phyloP scores from a whole-genome alignment of 1,139 yeast species.

The Geotrichum australiense region DNA sequence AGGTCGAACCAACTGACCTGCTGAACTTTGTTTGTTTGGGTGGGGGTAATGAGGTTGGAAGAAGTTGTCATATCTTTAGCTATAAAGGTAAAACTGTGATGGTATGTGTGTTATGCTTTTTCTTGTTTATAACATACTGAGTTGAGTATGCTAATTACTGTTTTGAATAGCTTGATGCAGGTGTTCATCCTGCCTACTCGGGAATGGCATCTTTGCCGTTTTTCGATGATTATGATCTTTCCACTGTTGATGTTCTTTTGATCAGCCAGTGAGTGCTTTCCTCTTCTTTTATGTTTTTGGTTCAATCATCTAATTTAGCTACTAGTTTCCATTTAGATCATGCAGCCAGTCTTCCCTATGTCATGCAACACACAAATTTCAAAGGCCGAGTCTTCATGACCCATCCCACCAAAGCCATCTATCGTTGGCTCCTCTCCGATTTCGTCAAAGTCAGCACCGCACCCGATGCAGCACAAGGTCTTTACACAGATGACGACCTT shows the following conservation, averaged over 20 bases:
- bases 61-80: slow-evolving; percentile 89
- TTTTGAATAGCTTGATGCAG: slow-evolving; percentile 61
- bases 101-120: slow-evolving; percentile 32
- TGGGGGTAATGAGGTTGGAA: slow-evolving; percentile 98
- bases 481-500: slow-evolving; percentile 88
- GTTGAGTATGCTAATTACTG: slow-evolving; percentile 1
- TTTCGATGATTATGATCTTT: slow-evolving; percentile 87
- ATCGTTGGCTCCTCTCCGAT: slow-evolving; percentile 89
- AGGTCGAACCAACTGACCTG: slow-evolving; percentile 28
- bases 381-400: slow-evolving; percentile 97
- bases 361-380: slow-evolving; percentile 93
- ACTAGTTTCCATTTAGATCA: slow-evolving; percentile 83
- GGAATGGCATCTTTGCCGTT: slow-evolving; percentile 91
- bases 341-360: slow-evolving; percentile 95
- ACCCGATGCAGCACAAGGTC: slow-evolving; percentile 39
- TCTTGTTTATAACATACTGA: neutral
- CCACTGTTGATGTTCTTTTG: slow-evolving; percentile 76
- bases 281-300: neutral
- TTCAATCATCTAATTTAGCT: slow-evolving; percentile 7
- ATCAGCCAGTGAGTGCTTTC: slow-evolving; percentile 52
- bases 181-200: slow-evolving; percentile 91
- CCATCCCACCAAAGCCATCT: slow-evolving; percentile 97
- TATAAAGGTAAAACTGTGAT: slow-evolving; percentile 94
- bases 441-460: slow-evolving; percentile 79
- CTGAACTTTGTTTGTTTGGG: slow-evolving; percentile 87